Evolutionary conservation across 352 stramenopile genomes (phyloP), one percentile per base, ranked within the genome.

Genomic region (Pythium sp.): DNA sequence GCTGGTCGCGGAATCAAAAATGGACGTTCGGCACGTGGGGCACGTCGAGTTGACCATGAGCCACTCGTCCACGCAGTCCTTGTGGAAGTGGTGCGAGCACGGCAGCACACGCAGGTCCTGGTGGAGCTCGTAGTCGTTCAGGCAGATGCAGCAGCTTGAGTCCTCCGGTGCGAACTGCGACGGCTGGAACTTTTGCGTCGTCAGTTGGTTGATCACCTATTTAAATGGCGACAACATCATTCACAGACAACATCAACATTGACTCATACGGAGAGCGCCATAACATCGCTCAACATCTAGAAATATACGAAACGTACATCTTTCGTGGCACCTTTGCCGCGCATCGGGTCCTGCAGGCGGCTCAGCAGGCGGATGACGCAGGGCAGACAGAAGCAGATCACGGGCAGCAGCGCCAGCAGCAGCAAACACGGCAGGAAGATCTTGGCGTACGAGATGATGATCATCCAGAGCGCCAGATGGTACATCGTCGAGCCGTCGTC

Each of bases 41-140:
- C 89, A 97, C 20, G 89, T 95, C 15, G 88, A 88, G 67, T 97
- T 95, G 61, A 96, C 89, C 32, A 92, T 49, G 15, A 97, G 79
- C 89, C 89, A 97, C 72, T 94, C 87, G 75, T 97, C 89, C 36
- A 96, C 86, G 62, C 89, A 97, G n/a, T 95, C 87, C 70, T 92
- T 91, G 72, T 96, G 89, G 75, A 99, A 99, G 69, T 97, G 89
- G 75, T 99, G 97, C n/a, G 87, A 69, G 72, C 97, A 99, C 12
- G 95, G 95, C 64, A 99, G 76, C 38, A 98, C 82, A 47, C 96
- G 87, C 34, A 99, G 79, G 14, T 92, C 75, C 75, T 99, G 96
- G 24, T 89, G 78, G 0, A 66, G 14, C 49, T 92, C 86, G 72
- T 97, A 98, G 51, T 97, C 81, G 67, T 93, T 95, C 24, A 97